Evolutionary conservation across 2,329 filamentous ascomycete species (phyloP).

Genomic region (Apiospora phragmitis): DNA sequence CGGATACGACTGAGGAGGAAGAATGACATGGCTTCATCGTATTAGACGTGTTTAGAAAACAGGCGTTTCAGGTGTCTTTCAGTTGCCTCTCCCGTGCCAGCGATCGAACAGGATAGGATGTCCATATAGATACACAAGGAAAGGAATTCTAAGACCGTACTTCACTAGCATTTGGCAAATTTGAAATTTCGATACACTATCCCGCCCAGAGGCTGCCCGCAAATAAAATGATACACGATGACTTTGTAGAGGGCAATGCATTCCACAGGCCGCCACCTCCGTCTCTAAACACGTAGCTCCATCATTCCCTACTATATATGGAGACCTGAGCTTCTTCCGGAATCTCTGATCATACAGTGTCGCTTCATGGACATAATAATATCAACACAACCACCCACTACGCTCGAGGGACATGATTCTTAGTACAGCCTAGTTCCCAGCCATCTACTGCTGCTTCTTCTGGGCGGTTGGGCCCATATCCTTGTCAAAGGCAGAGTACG

Average conservation of each 20-base stretch:
- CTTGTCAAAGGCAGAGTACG: constrained; percentile 95
- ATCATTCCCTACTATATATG: not conserved
- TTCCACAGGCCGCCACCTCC: not conserved
- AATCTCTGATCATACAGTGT: constrained; percentile 11
- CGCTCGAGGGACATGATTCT: not conserved
- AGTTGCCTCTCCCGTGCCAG: not conserved
- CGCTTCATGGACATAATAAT: not conserved
- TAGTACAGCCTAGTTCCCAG: not conserved
- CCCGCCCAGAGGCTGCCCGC: not conserved
- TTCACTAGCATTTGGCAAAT: not conserved
- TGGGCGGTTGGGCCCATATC: constrained; percentile 88
- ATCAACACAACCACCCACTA: not conserved
- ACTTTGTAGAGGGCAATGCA: not conserved
- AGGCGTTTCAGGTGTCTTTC: not conserved
- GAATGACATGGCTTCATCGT: not conserved
- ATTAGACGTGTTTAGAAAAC: not conserved
- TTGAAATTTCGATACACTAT: not conserved
- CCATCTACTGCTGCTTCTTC: constrained; percentile 68
- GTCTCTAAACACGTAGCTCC: not conserved
- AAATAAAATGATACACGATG: not conserved
- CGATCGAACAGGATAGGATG: not conserved
- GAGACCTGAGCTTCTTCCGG: not conserved
- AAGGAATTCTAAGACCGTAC: not conserved
- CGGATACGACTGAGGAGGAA: not conserved
- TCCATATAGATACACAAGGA: not conserved